These are phyloP conservation scores for Trichaptum fuscoviolaceum DNA, from an alignment of 768 basidiomycete species.

Conservation along the genomic window DNA sequence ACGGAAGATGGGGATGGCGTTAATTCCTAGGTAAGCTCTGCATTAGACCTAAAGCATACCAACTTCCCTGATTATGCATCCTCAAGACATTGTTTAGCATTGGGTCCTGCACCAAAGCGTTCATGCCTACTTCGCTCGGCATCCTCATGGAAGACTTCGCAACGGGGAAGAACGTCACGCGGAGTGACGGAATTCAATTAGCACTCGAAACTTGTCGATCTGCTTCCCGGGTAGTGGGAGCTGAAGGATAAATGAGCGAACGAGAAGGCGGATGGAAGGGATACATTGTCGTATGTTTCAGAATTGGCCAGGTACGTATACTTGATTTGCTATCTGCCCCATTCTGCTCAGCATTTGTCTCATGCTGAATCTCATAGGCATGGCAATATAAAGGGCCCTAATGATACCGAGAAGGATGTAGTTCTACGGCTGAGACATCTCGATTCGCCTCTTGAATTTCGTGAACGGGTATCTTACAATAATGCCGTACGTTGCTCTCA, in stretches of 20 bases:
- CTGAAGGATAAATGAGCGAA: conserved; percentile 38
- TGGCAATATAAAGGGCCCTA: conserved; percentile 25
- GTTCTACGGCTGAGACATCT: conserved; percentile 24
- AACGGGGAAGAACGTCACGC: conserved; percentile 26
- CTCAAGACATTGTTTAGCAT: conserved; percentile 35
- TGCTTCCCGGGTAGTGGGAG: conserved; percentile 36
- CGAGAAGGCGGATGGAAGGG: conserved; percentile 30
- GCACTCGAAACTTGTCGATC: conserved; percentile 30
- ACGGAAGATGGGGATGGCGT: conserved; percentile 29
- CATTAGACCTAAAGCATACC: not conserved
- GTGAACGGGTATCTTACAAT: conserved; percentile 34
- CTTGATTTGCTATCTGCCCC: not conserved
- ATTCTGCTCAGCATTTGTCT: too few species aligned
- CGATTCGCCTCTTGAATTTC: conserved; percentile 28
- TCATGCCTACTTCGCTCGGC: conserved; percentile 33
- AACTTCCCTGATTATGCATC: not conserved
- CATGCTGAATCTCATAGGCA: conserved; percentile 21
- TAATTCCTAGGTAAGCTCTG: conserved; percentile 26
- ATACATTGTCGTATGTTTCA: conserved; percentile 35
- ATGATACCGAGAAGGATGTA: conserved; percentile 23
- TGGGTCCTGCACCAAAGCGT: conserved; percentile 35
- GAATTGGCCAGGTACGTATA: conserved; percentile 31
- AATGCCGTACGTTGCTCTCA: conserved; percentile 24
- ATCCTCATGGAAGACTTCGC: conserved; percentile 38
- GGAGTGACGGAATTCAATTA: conserved; percentile 27